Evolutionary conservation across 345 rosid species (phyloP).

Genomic region (Firmiana major): DNA sequence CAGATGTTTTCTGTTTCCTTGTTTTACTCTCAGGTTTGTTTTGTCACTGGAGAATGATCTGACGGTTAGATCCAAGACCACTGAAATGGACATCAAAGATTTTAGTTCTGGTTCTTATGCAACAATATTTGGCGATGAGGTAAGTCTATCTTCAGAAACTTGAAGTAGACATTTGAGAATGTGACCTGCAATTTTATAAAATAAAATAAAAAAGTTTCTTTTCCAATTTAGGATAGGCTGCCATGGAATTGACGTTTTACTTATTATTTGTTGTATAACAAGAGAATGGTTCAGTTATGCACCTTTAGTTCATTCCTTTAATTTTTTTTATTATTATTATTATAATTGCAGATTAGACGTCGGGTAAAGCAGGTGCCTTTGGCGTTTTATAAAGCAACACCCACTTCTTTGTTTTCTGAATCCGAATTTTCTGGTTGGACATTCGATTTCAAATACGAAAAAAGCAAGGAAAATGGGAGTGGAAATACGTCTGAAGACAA

Average conservation of each 20-base stretch:
- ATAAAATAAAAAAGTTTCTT: too few species aligned
- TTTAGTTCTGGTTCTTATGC: constrained; percentile 87
- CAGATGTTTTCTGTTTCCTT: constrained; percentile 7
- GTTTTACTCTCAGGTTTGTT: constrained; percentile 51
- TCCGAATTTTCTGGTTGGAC: constrained; percentile 40
- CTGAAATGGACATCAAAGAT: constrained; percentile 65
- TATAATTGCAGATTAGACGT: constrained; percentile 52
- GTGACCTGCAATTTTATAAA: too few species aligned
- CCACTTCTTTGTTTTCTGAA: neutral
- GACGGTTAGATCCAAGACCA: constrained; percentile 77
- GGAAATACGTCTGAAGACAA: constrained; percentile 8
- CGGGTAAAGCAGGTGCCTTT: constrained; percentile 89
- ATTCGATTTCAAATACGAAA: constrained; percentile 40
- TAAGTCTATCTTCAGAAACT: constrained; percentile 21
- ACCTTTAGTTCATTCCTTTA: neutral
- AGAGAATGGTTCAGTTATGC: neutral
- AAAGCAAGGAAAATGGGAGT: constrained; percentile 8
- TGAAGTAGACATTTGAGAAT: neutral
- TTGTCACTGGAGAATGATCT: constrained; percentile 81
- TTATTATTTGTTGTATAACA: neutral
- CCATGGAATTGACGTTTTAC: neutral
- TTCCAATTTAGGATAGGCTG: neutral
- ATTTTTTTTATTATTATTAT: neutral
- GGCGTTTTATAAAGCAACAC: constrained; percentile 58
- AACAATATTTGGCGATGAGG: constrained; percentile 91